Base-by-base conservation (phyloP, 305 asterid species). In the Fraxinus greggii region DNA sequence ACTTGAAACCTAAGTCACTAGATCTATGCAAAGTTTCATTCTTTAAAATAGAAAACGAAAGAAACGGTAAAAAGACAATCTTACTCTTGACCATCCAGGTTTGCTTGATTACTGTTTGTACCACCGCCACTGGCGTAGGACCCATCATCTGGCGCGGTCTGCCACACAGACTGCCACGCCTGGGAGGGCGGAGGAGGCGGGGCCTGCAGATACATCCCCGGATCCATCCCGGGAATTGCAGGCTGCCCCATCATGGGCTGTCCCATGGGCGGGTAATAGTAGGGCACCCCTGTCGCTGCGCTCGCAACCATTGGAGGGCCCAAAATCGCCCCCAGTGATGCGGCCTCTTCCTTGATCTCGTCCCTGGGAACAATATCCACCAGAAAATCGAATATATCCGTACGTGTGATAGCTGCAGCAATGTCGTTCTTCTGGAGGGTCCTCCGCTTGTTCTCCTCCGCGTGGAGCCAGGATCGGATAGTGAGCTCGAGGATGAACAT, bases 111-210 rank as follows among this genome's bases (percentile, higher is more conserved):
- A 79, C 82, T 83, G 81, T 86, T 83, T 45, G 85, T 74, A 24
- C 82, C 87, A 15, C 79, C 84, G 13, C 86, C 88, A 76, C 85
- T 73, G 63, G 79, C 90, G 48, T 87, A 89, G 2, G 89, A 78
- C 15, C 86, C 88, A 67, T 87, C 92, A 19, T 87, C 75, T 19
- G 75, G 75, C 15, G 75, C 17, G 40, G 88, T 67, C 85, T 86
- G 90, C 92, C 92, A 89, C 13, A 86, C 92, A 3, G 90, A 86
- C 80, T 86, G 92, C 92, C 92, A 89, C 33, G 89, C 92, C 85
- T 89, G 92, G 51, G 92, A 84, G 6, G 92, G 89, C 31, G 75
- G 75, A 69, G 75, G 75, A 69, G 87, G 90, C 38, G 89, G 89
- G 13, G 85, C 81, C 81, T 85, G 88, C 54, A 86, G 86, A 51